Base-by-base conservation (phyloP, 2,329 filamentous ascomycete genomes). In the Clathrospora elynae region DNA sequence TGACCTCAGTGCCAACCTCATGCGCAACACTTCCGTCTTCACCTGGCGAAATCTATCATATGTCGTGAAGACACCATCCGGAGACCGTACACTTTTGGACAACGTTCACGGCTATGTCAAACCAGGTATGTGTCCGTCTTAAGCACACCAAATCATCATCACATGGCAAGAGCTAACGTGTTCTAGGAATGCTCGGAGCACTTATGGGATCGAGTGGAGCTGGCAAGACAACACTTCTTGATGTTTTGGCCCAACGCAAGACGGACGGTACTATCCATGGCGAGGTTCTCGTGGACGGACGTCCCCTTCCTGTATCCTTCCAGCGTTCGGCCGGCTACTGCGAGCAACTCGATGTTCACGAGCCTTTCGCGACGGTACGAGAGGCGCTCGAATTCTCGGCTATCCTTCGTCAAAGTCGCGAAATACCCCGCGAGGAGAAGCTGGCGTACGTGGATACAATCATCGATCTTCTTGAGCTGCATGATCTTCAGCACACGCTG, bases 1-100 rank as follows among this genome's bases (percentile, higher is more conserved):
- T 4, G 30, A 34, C 3, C 11, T 46, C 5, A 30, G 22, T 10
- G 22, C 19, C 6, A 49, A 32, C 11, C 72, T 87, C 1, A 68
- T 84, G 19, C 78, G 78, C 17, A 87, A 87, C 63, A 85, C 79
- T 0, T 84, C 82, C 0, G 75, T 87, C 0, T 88, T 95, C 42
- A 91, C 87, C 1, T 83, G 80, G 80, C 66, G 71, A 18, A 71
- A 81, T 46, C 72, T 82, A 3, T 70, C 67, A 6, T 81, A 80
- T 43, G 75, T 83, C 68, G 93, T 81, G 48, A 75, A 73, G 23
- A 75, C 60, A 2, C 59, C 61, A 0, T 34, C 43, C 67, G 37
- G 65, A 61, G 11, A 72, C 64, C 8, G 71, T 71, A 37, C 62
- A 68, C 46, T 83, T 2, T 62, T 83, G 8, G 75, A 82, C 38